These are phyloP conservation scores for Sapria himalayana DNA, from an alignment of 345 rosid species.

Conservation along the genomic window DNA sequence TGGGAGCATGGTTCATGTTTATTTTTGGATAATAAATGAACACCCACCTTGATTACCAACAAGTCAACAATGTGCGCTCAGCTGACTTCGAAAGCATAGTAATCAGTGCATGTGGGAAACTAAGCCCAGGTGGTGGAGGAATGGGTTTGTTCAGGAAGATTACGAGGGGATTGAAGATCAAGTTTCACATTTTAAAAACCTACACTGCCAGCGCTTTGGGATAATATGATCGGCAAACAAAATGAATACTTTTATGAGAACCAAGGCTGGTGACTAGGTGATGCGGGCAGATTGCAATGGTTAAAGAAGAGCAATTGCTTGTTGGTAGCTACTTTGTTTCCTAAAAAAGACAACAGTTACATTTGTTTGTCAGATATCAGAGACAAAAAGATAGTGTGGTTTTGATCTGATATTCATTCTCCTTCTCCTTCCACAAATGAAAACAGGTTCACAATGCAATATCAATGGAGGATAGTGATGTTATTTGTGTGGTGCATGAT, in stretches of 20 bases:
- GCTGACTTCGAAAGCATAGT: constrained; percentile 35
- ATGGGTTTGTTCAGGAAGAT: constrained; percentile 73
- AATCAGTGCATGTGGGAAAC: constrained; percentile 51
- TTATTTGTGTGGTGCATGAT: constrained; percentile 84
- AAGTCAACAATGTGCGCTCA: constrained; percentile 84
- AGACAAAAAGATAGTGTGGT: constrained; percentile 74
- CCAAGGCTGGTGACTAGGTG: constrained; percentile 81
- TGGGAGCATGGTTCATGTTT: constrained; percentile 75
- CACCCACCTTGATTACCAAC: constrained; percentile 67
- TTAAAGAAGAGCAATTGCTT: constrained; percentile 46
- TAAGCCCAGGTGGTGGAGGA: constrained; percentile 82
- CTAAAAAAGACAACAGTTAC: constrained; percentile 86
- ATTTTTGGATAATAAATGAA: constrained; percentile 78
- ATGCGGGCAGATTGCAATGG: constrained; percentile 89
- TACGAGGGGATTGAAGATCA: constrained; percentile 46
- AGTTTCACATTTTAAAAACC: constrained; percentile 62
- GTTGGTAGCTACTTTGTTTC: constrained; percentile 82
- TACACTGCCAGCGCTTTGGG: constrained; percentile 94
- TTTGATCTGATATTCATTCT: constrained; percentile 73
- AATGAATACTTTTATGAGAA: constrained; percentile 71
- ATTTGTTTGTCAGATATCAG: constrained; percentile 79
- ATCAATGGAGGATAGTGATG: constrained; percentile 67
- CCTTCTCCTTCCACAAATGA: constrained; percentile 36
- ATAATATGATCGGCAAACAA: constrained; percentile 62
- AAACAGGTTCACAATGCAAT: constrained; percentile 85